These are phyloP conservation scores for Rheum nobile DNA, from an alignment of 148 eudicot species.

Conservation along the genomic window DNA sequence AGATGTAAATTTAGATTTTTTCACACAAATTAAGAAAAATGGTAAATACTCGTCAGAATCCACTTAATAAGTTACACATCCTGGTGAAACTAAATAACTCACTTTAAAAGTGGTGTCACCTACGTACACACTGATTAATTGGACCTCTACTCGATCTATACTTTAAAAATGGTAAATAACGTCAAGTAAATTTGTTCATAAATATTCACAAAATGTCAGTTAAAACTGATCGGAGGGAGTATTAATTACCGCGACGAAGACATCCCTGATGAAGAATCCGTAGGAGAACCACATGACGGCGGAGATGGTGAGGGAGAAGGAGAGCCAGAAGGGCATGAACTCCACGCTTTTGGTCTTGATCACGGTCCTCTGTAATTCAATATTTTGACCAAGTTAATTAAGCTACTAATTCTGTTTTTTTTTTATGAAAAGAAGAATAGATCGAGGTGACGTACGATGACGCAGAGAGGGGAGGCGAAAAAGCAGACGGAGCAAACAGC, in stretches of 20 bases:
- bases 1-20: too few species aligned
- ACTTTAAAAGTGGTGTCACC: too few species aligned
- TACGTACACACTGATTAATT: too few species aligned
- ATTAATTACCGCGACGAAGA: slow-evolving; percentile 31
- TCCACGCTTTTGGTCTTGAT: slow-evolving; percentile 63
- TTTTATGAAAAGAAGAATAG: too few species aligned
- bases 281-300: slow-evolving; percentile 69
- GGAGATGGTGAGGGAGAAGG: slow-evolving; percentile 48
- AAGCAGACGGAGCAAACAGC: slow-evolving; percentile 43
- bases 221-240: not conserved
- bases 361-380: slow-evolving; percentile 63
- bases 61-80: too few species aligned
- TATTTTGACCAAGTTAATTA: too few species aligned
- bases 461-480: slow-evolving; percentile 60
- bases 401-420: too few species aligned
- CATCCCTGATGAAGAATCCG: slow-evolving; percentile 41
- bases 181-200: not conserved
- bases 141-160: too few species aligned
- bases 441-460: slow-evolving; percentile 29
- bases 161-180: too few species aligned
- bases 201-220: not conserved
- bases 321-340: slow-evolving; percentile 64
- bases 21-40: too few species aligned
- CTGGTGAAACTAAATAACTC: too few species aligned
- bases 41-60: too few species aligned